A percentile compares a stretch with the other conserved stretches of the same genome.
Conservation (phyloP, 164 flowering plant genomes). For the Santalum album region DNA sequence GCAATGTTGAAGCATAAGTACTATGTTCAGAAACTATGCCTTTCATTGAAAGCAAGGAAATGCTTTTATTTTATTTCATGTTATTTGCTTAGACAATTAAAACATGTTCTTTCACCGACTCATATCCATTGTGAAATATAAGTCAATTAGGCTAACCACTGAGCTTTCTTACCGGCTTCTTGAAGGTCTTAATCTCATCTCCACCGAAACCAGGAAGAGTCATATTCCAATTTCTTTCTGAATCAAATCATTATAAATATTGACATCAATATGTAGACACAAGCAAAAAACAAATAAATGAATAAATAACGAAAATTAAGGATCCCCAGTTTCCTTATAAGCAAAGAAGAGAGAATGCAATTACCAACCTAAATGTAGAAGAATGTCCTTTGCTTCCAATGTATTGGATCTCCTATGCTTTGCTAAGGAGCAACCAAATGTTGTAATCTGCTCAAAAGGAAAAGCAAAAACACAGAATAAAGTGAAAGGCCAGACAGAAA, state of each 20-base stretch:
- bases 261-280: background rate
- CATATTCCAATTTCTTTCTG: slow-evolving; percentile 94
- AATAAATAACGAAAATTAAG: too few relatives aligned
- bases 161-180: slow-evolving; percentile 53
- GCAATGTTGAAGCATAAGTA: too few relatives aligned
- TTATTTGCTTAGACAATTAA: too few relatives aligned
- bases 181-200: slow-evolving; percentile 81
- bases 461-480: too few relatives aligned
- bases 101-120: too few relatives aligned
- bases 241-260: slow-evolving; percentile 6
- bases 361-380: slow-evolving; percentile 81
- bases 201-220: slow-evolving; percentile 85
- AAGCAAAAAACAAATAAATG: background rate
- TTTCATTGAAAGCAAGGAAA: too few relatives aligned
- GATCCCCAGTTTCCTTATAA: too few relatives aligned
- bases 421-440: slow-evolving; percentile 89
- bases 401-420: slow-evolving; percentile 86
- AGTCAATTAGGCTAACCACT: background rate
- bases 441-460: slow-evolving; percentile 50
- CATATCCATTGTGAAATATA: too few relatives aligned
- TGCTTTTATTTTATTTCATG: too few relatives aligned
- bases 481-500: too few relatives aligned
- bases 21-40: too few relatives aligned
- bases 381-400: slow-evolving; percentile 91
- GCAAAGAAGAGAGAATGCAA: too few relatives aligned